Evolutionary conservation across 2,329 filamentous ascomycete genomes (phyloP), one percentile per base, ranked within the genome.

Genomic region (Leptographium procerum): DNA sequence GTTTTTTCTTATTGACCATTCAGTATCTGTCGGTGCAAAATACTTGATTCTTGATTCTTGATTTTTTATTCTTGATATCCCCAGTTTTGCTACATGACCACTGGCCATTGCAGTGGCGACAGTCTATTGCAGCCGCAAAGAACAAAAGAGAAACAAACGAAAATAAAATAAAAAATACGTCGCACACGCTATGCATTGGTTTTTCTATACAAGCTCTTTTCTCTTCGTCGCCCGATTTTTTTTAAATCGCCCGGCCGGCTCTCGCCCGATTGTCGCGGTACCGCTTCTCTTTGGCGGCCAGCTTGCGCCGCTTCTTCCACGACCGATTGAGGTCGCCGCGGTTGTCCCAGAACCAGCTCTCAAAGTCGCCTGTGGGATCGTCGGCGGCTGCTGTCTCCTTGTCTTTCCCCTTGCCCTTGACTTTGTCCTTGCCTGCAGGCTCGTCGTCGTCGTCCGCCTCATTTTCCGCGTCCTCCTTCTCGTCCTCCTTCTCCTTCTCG

Each of bases 341-440:
- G 62, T 85, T 80, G 64, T 86, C 80, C 78, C 83, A 87, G 69
- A 88, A 88, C 77, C 81, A 85, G 58, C 81, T 78, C 66, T 84
- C 80, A 64, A 86, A 86, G 61, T 85, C 81, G 51, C 72, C 78
- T 5, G 69, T 73, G 2, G 67, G 65, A 11, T 60, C 51, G 13
- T 47, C 54, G 22, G 16, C 24, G 14, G 14, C 28, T 13, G 3
- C 67, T 16, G 65, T 13, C 5, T 28, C 33, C 16, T 34, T 48
- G 16, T 65, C 67, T n/a, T 69, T 66, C 19, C 65, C 66, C 5
- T 68, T 69, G 9, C 13, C 43, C 16, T 69, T 68, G 6, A 68
- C 69, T 0, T 62, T 65, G 57, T 36, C 26, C 11, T 64, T 65
- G 16, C 65, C 65, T 7, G 61, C 65, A n/a, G 64, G 66, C 22